Evolutionary conservation across 768 basidiomycete genomes (phyloP).

Genomic region (Tylopilus balloui): DNA sequence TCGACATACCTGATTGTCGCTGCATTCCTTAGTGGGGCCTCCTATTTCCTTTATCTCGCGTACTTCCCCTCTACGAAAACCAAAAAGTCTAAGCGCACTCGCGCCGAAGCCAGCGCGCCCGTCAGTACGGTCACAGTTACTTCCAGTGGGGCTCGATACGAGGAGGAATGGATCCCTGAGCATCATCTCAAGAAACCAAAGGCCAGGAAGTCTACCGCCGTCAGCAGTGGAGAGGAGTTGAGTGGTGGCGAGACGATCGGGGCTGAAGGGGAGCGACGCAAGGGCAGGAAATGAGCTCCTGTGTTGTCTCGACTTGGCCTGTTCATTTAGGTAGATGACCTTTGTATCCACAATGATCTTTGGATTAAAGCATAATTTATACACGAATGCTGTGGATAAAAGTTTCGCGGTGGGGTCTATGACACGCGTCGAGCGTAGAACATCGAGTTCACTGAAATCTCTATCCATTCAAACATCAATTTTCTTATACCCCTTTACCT

Average conservation of each 20-base stretch:
- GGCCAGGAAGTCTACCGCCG: conserved; percentile 42
- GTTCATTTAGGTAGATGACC: not conserved
- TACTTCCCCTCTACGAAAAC: conserved; percentile 60
- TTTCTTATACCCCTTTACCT: conserved; percentile 85
- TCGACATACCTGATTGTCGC: conserved; percentile 69
- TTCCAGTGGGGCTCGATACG: conserved; percentile 60
- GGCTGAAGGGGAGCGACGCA: conserved; percentile 45
- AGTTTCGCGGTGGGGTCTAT: not conserved
- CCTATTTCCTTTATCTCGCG: conserved; percentile 61
- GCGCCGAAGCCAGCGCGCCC: conserved; percentile 48
- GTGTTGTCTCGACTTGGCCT: not conserved
- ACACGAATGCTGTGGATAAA: not conserved
- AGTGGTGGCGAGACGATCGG: conserved; percentile 66
- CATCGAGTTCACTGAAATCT: not conserved
- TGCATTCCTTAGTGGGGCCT: conserved; percentile 56
- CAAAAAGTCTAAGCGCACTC: conserved; percentile 45
- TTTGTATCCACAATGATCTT: not conserved
- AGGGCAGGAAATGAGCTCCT: conserved; percentile 45
- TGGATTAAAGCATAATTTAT: conserved; percentile 9
- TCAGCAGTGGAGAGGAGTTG: conserved; percentile 59
- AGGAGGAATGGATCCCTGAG: conserved; percentile 92
- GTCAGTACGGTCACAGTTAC: conserved; percentile 58
- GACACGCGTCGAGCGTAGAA: not conserved
- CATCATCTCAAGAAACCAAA: conserved; percentile 75
- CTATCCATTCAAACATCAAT: conserved; percentile 47